Evolutionary conservation across 257 asterid species (phyloP), one percentile per base, ranked within the genome.

Genomic region (Solanum bulbocastanum): DNA sequence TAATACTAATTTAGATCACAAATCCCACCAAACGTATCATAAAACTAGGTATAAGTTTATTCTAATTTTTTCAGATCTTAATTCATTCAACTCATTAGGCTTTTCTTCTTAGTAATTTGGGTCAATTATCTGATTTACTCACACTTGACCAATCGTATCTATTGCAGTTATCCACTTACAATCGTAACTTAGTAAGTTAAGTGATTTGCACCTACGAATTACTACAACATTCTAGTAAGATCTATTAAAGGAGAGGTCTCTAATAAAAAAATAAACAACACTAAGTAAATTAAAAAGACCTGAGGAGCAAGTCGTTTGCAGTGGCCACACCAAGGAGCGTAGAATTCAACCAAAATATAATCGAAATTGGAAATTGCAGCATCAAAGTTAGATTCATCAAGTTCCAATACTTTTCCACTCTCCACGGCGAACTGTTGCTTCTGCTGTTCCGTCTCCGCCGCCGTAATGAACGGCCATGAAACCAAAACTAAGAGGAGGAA

Each of bases 271-370:
- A 20, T 2, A 58, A 37, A 76, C 22, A 76, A 40, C 12, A 39
- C 33, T 15, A 25, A 76, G 49, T 40, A 78, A 40, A n/a, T 8
- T n/a, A 78, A 81, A 30, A 16, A 36, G 85, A 97, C 99, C 99
- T 97, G 98, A 14, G 99, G 99, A 56, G 98, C 90, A 42, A 97
- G 97, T 75, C 95, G 96, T 95, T 94, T 96, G 96, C 99, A 97
- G 96, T 96, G 99, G 58, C 98, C 96, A 86, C 99, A 97, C 99
- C 99, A 95, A 52, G 98, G 96, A 90, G 98, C 99, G 82, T 96
- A 95, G 88, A 97, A 97, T 87, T 97, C 99, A 75, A 97, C 98
- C 87, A 97, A 92, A 25, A 97, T 78, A 81, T 93, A 92, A 92
- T 97, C 96, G 52, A 95, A 94, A n/a, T 72, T 90, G 13, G 99